A percentile compares a stretch with the other conserved stretches of the same genome.
Evolutionary conservation across 2,329 filamentous ascomycete species (phyloP).

Genomic region (Fusarium buxicola): DNA sequence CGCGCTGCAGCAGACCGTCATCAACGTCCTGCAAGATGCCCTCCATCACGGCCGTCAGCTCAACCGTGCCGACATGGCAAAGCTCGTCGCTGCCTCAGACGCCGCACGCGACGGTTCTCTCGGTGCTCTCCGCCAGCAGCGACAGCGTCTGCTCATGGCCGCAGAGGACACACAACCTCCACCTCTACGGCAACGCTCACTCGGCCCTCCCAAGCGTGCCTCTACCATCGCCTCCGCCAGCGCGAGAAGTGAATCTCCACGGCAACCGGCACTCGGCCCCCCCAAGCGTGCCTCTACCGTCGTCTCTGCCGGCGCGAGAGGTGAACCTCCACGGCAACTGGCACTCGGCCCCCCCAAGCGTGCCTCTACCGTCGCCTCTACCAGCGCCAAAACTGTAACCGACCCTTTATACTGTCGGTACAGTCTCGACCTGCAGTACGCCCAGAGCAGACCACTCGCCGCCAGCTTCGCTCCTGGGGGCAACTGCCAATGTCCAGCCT

Average conservation of each 20-base stretch:
- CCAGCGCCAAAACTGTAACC: too few relatives aligned
- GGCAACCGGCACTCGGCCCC: neutral
- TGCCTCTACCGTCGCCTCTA: constrained; percentile 5
- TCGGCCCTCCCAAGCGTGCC: neutral
- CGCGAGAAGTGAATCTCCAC: neutral
- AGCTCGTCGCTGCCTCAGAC: constrained; percentile 41
- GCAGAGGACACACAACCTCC: constrained; percentile 8
- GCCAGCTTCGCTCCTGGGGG: constrained; percentile 33
- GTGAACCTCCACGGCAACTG: neutral
- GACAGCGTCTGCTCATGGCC: constrained; percentile 31
- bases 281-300: neutral
- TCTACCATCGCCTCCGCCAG: neutral
- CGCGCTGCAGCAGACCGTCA: constrained; percentile 43
- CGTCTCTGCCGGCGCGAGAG: too few relatives aligned
- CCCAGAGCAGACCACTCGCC: constrained; percentile 23
- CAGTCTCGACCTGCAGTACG: constrained; percentile 39
- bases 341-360: neutral
- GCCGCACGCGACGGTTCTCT: constrained; percentile 40
- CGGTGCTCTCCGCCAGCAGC: constrained; percentile 37
- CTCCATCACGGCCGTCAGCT: constrained; percentile 36
- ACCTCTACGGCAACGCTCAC: neutral
- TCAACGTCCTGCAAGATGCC: constrained; percentile 42
- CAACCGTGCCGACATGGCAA: constrained; percentile 39
- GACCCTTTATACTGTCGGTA: constrained; percentile 42
- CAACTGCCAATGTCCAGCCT: constrained; percentile 35